Evolutionary conservation across 2,329 filamentous ascomycete genomes (phyloP), one percentile per base, ranked within the genome.

Genomic region (Fusarium albosuccineum): DNA sequence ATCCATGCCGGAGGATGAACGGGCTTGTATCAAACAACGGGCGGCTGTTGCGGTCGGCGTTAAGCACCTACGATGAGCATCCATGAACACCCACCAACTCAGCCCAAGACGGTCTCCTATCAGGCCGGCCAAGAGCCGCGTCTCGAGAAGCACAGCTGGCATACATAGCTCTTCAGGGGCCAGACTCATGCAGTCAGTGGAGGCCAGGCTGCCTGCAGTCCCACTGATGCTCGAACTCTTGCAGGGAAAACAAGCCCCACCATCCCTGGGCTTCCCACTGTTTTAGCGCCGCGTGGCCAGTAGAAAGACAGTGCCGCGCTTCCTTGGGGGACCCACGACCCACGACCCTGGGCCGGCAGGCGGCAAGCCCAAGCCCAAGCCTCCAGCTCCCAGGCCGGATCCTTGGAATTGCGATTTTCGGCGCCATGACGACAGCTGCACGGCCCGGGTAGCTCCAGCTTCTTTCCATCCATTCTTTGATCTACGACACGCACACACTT

Each of bases 321-420:
- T 50, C 46, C 37, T 40, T n/a, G 13, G n/a, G 14, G 22, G 22
- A 22, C 22, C 22, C 22, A 22, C 22, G 41, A 44, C 36, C 41
- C 60, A 64, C 48, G 60, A 53, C 55, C 55, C 60, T 68, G 51
- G 42, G 14, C 45, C 45, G 45, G 45, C 45, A 48, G 45, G 45
- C 45, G 48, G 48, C 34, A 51, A 51, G 34, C 14, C 48, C 34
- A 51, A 51, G 34, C 14, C 48, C 34, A 10, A 29, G 33, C 33
- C 22, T 13, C 13, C 29, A 49, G 45, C 27, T 49, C 29, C 45
- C 17, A 30, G 48, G 48, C 34, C 34, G 22, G 22, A 67, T 67
- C 63, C 64, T 67, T 70, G 59, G 67, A 70, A 69, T 69, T 69
- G 66, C 63, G 67, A 69, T 70, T 66, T 64, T 67, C 60, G 50